A percentile compares a stretch with the other conserved stretches of the same genome.
Evolutionary conservation across 768 basidiomycete genomes (phyloP).

Genomic region (Sistotremastrum niveocremeum): DNA sequence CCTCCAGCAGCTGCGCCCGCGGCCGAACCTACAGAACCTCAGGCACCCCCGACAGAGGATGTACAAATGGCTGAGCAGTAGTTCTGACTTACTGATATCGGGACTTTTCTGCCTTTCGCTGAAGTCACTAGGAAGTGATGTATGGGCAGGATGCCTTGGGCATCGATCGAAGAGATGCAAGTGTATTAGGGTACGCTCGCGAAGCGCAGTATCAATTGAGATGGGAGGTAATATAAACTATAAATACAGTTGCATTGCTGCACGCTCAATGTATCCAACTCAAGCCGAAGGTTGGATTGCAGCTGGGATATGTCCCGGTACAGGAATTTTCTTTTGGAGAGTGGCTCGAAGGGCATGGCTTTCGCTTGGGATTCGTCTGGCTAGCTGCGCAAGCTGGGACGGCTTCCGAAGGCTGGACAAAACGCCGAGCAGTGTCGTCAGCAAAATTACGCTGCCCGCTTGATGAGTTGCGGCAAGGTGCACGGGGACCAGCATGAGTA

Average conservation of each 20-base stretch:
- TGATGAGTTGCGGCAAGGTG: constrained; percentile 91
- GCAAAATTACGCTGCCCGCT: constrained; percentile 80
- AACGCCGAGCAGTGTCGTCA: constrained; percentile 73
- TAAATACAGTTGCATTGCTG: too few species aligned
- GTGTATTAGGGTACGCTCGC: too few species aligned
- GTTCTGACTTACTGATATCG: background rate
- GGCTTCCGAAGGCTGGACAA: constrained; percentile 62
- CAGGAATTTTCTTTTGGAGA: background rate
- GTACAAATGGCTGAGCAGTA: constrained; percentile 72
- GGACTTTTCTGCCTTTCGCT: too few species aligned
- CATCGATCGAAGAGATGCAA: too few species aligned
- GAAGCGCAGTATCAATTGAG: too few species aligned
- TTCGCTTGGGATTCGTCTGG: constrained; percentile 29
- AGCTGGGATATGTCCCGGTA: too few species aligned
- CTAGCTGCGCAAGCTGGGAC: constrained; percentile 39
- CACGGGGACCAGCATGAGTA: constrained; percentile 86
- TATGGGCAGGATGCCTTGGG: too few species aligned
- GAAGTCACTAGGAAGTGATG: too few species aligned
- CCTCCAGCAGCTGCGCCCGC: constrained; percentile 22
- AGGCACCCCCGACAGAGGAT: constrained; percentile 40
- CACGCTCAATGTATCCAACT: too few species aligned
- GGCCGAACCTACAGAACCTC: constrained; percentile 23
- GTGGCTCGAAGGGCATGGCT: background rate
- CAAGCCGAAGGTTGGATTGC: too few species aligned
- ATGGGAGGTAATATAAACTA: too few species aligned